A percentile compares a stretch with the other conserved stretches of the same genome.
phyloP scores from a whole-genome alignment of 805 yeast species.

The Kuraishia capsulata region DNA sequence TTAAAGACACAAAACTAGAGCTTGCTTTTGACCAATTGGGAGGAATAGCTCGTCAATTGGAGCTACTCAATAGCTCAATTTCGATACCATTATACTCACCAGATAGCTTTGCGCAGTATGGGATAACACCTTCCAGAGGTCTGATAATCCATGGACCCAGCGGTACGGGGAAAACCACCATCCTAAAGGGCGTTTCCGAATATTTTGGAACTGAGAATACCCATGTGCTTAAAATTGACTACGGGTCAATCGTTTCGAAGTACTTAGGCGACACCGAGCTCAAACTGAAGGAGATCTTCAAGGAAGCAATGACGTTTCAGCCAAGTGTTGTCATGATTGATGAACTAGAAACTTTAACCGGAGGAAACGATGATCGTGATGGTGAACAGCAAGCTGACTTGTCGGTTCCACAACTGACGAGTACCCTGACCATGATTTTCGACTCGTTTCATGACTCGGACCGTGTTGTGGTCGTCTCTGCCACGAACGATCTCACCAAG shows the following conservation, averaged over 20 bases:
- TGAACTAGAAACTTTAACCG: constrained; percentile 89
- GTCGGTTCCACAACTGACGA: constrained; percentile 9
- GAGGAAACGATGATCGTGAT: constrained; percentile 75
- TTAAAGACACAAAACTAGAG: too few species aligned
- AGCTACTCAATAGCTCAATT: constrained; percentile 52
- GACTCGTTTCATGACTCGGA: constrained; percentile 67
- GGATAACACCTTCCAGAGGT: constrained; percentile 90
- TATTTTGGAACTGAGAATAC: constrained; percentile 49
- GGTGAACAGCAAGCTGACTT: constrained; percentile 80
- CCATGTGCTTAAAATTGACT: constrained; percentile 78
- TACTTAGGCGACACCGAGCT: constrained; percentile 92
- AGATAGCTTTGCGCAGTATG: constrained; percentile 66
- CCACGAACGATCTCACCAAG: constrained; percentile 88
- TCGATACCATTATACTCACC: constrained; percentile 79
- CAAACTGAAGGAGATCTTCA: constrained; percentile 70
- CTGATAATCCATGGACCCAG: constrained; percentile 94
- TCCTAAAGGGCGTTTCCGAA: constrained; percentile 67
- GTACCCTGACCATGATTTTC: constrained; percentile 73
- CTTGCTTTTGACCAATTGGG: constrained; percentile 40
- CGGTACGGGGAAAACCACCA: constrained; percentile 93
- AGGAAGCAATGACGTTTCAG: constrained; percentile 77
- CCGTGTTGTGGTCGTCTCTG: constrained; percentile 68
- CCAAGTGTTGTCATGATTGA: constrained; percentile 87
- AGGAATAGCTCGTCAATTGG: constrained; percentile 63
- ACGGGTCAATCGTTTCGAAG: constrained; percentile 87